These are phyloP conservation scores for Sclerotinia sclerotiorum DNA, from an alignment of 2,329 filamentous ascomycete genomes.

Conservation along the genomic window DNA sequence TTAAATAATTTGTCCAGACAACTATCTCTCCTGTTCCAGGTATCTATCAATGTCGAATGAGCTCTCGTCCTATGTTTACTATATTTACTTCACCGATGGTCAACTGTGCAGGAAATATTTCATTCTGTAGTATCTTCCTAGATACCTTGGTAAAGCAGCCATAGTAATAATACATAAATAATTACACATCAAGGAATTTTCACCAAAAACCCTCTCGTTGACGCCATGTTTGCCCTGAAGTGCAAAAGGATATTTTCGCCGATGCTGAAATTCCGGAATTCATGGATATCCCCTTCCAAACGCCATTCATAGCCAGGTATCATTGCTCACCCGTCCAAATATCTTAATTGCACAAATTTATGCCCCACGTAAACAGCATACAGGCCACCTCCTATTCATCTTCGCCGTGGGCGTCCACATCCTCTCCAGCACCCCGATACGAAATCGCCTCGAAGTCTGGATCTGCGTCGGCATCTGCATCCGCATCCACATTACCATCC, in stretches of 20 bases:
- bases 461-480: slow-evolving; percentile 6
- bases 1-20: too few species aligned
- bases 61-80: too few species aligned
- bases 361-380: background rate
- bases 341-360: slow-evolving; percentile 4
- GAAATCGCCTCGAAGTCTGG: background rate
- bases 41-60: background rate
- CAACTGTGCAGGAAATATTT: background rate
- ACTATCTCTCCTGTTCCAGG: background rate
- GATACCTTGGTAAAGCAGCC: background rate
- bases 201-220: background rate
- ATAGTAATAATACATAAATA: slow-evolving; percentile 19
- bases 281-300: slow-evolving; percentile 9
- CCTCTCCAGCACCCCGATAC: background rate
- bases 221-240: slow-evolving; percentile 11
- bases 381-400: slow-evolving; percentile 6
- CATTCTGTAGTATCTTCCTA: slow-evolving; percentile 8
- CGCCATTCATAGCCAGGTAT: slow-evolving; percentile 19
- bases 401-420: slow-evolving; percentile 14
- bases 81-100: too few species aligned
- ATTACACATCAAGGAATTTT: slow-evolving; percentile 17
- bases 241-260: slow-evolving; percentile 16
- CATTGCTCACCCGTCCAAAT: slow-evolving; percentile 9
- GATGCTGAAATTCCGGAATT: slow-evolving; percentile 6
- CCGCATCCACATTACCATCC: slow-evolving; percentile 6